phyloP scores from a whole-genome alignment of 2,329 filamentous ascomycete genomes.

The Alternaria panax region DNA sequence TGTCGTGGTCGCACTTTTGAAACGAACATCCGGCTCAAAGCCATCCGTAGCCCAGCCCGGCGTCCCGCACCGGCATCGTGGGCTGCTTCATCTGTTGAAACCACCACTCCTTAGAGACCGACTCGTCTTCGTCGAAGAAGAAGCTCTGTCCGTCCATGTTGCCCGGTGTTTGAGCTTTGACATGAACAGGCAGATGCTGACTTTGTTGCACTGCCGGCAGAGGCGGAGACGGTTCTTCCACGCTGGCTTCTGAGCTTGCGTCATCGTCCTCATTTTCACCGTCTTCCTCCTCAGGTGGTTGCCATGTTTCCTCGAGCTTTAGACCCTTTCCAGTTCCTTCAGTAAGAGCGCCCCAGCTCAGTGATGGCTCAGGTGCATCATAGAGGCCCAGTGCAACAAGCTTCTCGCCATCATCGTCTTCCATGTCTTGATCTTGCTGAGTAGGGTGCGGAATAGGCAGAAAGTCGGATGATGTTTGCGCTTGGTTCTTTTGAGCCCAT shows the following conservation, averaged over 20 bases:
- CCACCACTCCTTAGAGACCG: conserved; percentile 52
- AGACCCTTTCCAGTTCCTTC: conserved; percentile 71
- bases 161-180: conserved; percentile 37
- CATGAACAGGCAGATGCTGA: conserved; percentile 35
- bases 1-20: conserved; percentile 18
- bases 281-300: conserved; percentile 61
- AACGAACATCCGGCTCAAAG: conserved; percentile 30
- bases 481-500: conserved; percentile 47
- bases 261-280: conserved; percentile 56
- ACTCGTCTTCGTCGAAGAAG: conserved; percentile 51
- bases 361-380: conserved; percentile 71
- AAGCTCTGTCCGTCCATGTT: conserved; percentile 53
- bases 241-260: conserved; percentile 54
- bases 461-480: conserved; percentile 53
- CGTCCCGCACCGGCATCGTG: conserved; percentile 48
- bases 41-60: conserved; percentile 50
- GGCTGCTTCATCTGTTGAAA: conserved; percentile 49
- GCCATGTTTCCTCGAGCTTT: conserved; percentile 83
- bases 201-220: conserved; percentile 29
- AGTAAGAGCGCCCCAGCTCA: conserved; percentile 59
- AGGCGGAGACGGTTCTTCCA: conserved; percentile 45
- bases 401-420: conserved; percentile 70
- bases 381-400: conserved; percentile 85
- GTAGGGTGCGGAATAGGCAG: conserved; percentile 60
- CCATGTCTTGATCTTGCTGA: conserved; percentile 58